Base-by-base conservation (phyloP, 257 asterid species). In the Henckelia pumila region DNA sequence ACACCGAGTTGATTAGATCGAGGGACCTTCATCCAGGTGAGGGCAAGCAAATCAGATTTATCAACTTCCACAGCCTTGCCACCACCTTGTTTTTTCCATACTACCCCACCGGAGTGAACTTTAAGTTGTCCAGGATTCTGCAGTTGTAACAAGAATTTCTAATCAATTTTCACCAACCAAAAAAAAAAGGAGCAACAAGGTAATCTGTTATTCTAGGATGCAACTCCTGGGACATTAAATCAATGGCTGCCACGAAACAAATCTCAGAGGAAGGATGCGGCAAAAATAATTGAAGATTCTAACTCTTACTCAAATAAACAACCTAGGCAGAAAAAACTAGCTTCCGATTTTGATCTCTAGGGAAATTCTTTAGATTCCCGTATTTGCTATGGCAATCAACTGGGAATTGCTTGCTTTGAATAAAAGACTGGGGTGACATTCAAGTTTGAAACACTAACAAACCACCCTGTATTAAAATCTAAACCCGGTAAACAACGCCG, bases 51-150 rank as follows among this genome's bases (percentile, higher is more conserved):
- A 47, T 88, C 95, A 4, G 92, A 78, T 73, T 84, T 94, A 69
- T 94, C 97, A 67, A 94, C 96, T 71, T 94, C 96, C 64, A 91
- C 93, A 5, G 93, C 85, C 82, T 88, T 94, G 64, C 96, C 97
- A 60, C 97, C 99, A 1, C 96, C 96, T 75, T 76, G 95, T 79
- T 94, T 94, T 90, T 87, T 94, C 99, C 99, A 94, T 74, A 76
- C 58, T 70, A 94, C 71, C 58, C 99, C 99, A 53, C 87, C 83
- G 13, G 96, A 77, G 71, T 91, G 91, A 76, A 88, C 94, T 80
- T 72, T 91, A 68, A 91, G 88, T 64, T 85, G 95, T 52, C 99
- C 99, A 23, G 95, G 95, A 52, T 86, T 91, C 99, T 91, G 81
- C 79, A 84, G 49, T 69, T 62, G 40, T 21, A 75, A 61, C 21